Evolutionary conservation across 2,329 filamentous ascomycete species (phyloP).

Genomic region (Fusarium sp.): DNA sequence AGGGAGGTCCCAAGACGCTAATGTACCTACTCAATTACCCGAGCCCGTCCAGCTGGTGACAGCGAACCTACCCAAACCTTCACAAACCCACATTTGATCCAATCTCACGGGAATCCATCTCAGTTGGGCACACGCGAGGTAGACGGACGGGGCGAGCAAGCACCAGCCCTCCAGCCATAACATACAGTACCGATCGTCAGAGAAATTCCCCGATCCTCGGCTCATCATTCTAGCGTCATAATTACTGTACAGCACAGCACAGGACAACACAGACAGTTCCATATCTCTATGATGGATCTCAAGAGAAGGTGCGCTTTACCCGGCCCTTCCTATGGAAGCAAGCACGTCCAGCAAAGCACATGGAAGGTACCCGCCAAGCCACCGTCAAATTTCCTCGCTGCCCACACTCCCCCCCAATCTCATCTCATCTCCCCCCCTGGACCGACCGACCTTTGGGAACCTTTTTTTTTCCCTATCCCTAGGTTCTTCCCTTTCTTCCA

Average conservation of each 20-base stretch:
- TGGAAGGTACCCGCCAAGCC: constrained; percentile 27
- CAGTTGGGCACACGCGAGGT: background rate
- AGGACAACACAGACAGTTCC: background rate
- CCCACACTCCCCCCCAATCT: constrained; percentile 31
- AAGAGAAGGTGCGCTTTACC: background rate
- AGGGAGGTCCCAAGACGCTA: constrained; percentile 33
- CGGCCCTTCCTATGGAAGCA: constrained; percentile 4
- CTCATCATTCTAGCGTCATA: constrained; percentile 26
- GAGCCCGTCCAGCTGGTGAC: constrained; percentile 19
- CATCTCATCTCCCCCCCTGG: constrained; percentile 30
- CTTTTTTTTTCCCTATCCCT: background rate
- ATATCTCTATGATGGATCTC: background rate
- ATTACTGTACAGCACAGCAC: constrained; percentile 5
- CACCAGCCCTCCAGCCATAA: background rate
- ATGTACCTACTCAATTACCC: constrained; percentile 40
- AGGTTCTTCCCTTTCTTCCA: constrained; percentile 8
- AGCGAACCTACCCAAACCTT: constrained; percentile 16
- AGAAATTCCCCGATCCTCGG: background rate
- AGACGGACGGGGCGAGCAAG: background rate
- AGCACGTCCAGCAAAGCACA: background rate
- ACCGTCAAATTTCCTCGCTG: constrained; percentile 38
- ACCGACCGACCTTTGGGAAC: constrained; percentile 6
- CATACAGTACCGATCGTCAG: constrained; percentile 14
- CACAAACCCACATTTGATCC: constrained; percentile 4
- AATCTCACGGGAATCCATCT: constrained; percentile 6